Evolutionary conservation across 2,329 filamentous ascomycete species (phyloP).

Genomic region (Cercospora canescens): DNA sequence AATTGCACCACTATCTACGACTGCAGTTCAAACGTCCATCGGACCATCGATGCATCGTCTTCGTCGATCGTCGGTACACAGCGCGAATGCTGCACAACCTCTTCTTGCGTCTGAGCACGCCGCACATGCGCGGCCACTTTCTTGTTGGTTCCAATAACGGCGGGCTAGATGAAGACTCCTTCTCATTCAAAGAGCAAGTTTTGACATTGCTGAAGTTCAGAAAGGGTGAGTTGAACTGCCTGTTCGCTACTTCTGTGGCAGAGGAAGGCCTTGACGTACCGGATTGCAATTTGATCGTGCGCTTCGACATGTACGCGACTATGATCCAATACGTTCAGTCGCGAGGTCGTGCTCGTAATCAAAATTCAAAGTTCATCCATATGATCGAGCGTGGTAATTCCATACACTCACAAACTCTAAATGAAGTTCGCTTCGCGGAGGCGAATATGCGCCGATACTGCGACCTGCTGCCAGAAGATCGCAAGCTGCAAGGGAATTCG

Average conservation of each 20-base stretch:
- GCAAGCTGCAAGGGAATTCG: slow-evolving; percentile 64
- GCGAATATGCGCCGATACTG: slow-evolving; percentile 73
- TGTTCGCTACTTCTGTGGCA: slow-evolving; percentile 65
- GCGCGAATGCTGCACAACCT: slow-evolving; percentile 72
- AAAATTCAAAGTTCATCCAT: slow-evolving; percentile 76
- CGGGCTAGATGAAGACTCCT: slow-evolving; percentile 53
- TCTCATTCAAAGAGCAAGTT: slow-evolving; percentile 73
- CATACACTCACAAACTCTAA: slow-evolving; percentile 57
- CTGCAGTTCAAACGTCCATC: slow-evolving; percentile 61
- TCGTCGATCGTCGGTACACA: slow-evolving; percentile 77
- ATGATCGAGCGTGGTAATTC: slow-evolving; percentile 76
- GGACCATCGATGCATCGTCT: slow-evolving; percentile 76
- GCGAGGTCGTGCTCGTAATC: slow-evolving; percentile 77
- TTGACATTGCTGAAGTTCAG: slow-evolving; percentile 67
- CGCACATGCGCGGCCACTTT: slow-evolving; percentile 60
- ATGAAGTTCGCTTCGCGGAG: slow-evolving; percentile 61
- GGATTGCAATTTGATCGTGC: slow-evolving; percentile 65
- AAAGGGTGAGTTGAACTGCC: slow-evolving; percentile 59
- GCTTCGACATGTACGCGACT: slow-evolving; percentile 86
- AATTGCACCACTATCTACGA: slow-evolving; percentile 61
- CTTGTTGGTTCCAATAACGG: slow-evolving; percentile 61
- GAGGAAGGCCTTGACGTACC: slow-evolving; percentile 68
- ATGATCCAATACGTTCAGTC: slow-evolving; percentile 96
- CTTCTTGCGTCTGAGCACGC: slow-evolving; percentile 59
- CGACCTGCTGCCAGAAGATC: slow-evolving; percentile 69